These are phyloP conservation scores for Orbilia blumenaviensis DNA, from an alignment of 2,329 filamentous ascomycete species.

Conservation along the genomic window DNA sequence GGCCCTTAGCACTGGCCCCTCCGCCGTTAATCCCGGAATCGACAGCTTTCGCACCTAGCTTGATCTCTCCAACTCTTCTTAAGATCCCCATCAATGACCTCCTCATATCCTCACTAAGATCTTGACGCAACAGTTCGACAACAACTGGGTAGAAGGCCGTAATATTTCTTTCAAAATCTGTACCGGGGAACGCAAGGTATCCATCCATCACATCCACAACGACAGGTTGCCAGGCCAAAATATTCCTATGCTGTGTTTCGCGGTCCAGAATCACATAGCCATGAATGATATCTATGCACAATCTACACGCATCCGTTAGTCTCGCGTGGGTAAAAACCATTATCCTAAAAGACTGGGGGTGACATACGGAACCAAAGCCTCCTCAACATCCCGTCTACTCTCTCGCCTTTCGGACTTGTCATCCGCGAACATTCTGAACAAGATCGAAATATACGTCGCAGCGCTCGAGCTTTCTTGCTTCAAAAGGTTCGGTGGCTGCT, in stretches of 20 bases:
- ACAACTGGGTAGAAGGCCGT: conserved; percentile 84
- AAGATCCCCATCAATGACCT: conserved; percentile 79
- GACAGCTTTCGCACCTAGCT: conserved; percentile 54
- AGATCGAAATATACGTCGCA: conserved; percentile 91
- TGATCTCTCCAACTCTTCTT: conserved; percentile 81
- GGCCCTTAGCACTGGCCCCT: neutral
- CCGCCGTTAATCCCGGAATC: conserved; percentile 8
- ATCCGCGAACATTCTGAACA: conserved; percentile 97
- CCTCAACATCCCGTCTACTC: conserved; percentile 83
- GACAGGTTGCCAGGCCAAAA: conserved; percentile 94
- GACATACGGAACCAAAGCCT: conserved; percentile 80
- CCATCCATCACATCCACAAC: conserved; percentile 97
- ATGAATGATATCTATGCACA: conserved; percentile 92
- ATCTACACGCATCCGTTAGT: conserved; percentile 60
- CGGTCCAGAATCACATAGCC: conserved; percentile 88
- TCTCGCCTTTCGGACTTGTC: conserved; percentile 81
- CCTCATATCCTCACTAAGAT: conserved; percentile 81
- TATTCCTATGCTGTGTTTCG: conserved; percentile 95
- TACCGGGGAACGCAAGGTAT: conserved; percentile 81
- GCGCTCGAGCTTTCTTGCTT: conserved; percentile 96
- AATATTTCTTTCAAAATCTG: conserved; percentile 82
- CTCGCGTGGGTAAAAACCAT: neutral
- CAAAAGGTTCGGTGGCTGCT: conserved; percentile 94
- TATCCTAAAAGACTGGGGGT: neutral
- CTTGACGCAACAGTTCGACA: conserved; percentile 82